Conservation (phyloP, 2,329 filamentous ascomycete genomes). For the Neofusicoccum kwambonambiense region DNA sequence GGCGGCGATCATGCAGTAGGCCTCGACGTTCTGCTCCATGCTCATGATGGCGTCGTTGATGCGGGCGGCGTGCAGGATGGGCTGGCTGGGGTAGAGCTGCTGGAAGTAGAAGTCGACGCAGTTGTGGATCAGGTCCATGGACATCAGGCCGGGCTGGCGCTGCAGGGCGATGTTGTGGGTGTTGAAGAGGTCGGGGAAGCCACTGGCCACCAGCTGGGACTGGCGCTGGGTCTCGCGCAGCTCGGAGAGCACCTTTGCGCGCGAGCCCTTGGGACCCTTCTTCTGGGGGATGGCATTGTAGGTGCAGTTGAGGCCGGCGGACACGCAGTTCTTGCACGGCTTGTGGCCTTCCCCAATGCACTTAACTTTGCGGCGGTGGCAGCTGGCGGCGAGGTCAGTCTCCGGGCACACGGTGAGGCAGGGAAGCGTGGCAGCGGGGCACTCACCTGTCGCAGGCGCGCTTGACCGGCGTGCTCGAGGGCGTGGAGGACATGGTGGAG, state of each 20-base stretch:
- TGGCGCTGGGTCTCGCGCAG: conserved; percentile 53
- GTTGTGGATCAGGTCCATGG: conserved; percentile 49
- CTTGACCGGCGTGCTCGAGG: conserved; percentile 39
- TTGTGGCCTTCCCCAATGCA: conserved; percentile 50
- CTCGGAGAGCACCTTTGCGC: conserved; percentile 63
- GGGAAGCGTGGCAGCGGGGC: conserved; percentile 9
- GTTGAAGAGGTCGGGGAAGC: conserved; percentile 39
- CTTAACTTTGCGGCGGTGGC: conserved; percentile 51
- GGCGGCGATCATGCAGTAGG: conserved; percentile 57
- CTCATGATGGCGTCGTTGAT: conserved; percentile 54
- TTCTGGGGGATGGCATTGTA: conserved; percentile 65
- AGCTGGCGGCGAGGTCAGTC: conserved; percentile 30
- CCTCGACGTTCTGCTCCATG: conserved; percentile 54
- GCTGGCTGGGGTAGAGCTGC: conserved; percentile 64
- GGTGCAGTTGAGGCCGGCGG: conserved; percentile 60
- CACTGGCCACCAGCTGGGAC: conserved; percentile 44
- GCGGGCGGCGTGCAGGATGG: conserved; percentile 53
- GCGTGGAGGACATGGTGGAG: conserved; percentile 18
- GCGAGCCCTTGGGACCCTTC: conserved; percentile 62
- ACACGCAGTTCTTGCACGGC: conserved; percentile 61
- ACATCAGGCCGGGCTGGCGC: conserved; percentile 50
- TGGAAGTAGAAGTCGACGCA: conserved; percentile 63
- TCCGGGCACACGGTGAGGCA: not conserved
- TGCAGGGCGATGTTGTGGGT: conserved; percentile 40
- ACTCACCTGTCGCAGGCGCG: conserved; percentile 44